These are phyloP conservation scores for Coemansia erecta DNA, from an alignment of 192 early-diverging fungal species.

Conservation along the genomic window DNA sequence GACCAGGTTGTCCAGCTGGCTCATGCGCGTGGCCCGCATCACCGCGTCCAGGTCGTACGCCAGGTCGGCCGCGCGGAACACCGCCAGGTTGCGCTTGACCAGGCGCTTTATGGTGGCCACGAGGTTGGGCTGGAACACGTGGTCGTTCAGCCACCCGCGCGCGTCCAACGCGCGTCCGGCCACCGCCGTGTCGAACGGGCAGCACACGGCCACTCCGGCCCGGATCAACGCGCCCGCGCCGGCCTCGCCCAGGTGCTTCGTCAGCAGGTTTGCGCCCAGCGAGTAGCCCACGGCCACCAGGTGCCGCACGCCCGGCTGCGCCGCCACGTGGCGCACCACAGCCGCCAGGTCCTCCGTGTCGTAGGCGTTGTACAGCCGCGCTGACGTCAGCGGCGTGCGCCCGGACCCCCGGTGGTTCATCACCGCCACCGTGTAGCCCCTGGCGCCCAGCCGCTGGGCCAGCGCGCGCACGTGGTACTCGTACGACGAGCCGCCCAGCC, in stretches of 20 bases:
- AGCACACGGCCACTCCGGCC: conserved; percentile 74
- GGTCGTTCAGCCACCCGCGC: conserved; percentile 52
- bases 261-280: conserved; percentile 86
- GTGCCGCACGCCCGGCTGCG: conserved; percentile 54
- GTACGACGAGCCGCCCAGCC: conserved; percentile 87
- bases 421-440: conserved; percentile 67
- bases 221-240: conserved; percentile 66
- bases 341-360: conserved; percentile 70
- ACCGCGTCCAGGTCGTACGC: conserved; percentile 56
- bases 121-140: conserved; percentile 61
- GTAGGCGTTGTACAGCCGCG: conserved; percentile 75
- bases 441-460: conserved; percentile 53
- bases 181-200: conserved; percentile 75
- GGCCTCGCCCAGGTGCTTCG: conserved; percentile 82
- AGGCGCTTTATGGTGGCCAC: conserved; percentile 55
- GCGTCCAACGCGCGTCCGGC: conserved; percentile 42
- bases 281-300: conserved; percentile 85
- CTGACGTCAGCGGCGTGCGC: conserved; percentile 45
- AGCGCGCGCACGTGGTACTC: conserved; percentile 84
- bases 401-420: conserved; percentile 45
- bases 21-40: conserved; percentile 58
- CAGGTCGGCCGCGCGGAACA: conserved; percentile 32
- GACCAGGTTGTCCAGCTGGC: conserved; percentile 74
- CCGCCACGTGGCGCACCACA: conserved; percentile 18
- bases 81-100: conserved; percentile 36